Base-by-base conservation (phyloP, 495 filamentous ascomycete species). In the Xylaria castorea region DNA sequence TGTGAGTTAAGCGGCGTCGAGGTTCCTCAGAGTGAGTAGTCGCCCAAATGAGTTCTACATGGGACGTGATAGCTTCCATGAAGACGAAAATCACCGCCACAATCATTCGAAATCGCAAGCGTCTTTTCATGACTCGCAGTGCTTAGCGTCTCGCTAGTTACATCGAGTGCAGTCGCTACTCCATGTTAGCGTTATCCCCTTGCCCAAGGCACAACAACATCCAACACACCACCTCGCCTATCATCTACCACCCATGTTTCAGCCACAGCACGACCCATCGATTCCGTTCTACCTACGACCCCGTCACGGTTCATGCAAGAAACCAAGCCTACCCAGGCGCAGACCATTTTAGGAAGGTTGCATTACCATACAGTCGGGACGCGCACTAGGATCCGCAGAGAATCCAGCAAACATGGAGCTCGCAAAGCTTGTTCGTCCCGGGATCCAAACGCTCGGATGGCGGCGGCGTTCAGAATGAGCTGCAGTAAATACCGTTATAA, bases 321-420 rank as follows among this genome's bases (percentile, higher is more conserved):
- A 61, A 61, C 0, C 58, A 20, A 61, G 30, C 7, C 36, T 25
- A 62, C 20, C 36, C 36, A 34, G 30, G 14, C 32, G 11, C 34
- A 25, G 36, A 5, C 61, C 38, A 6, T 42, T 42, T 60, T 60
- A 61, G 67, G 67, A 69, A 69, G 67, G 67, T 69, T 9, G 40
- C 67, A 69, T 69, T 69, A 68, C 67, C 67, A 16, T 25, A 34
- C 16, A 22, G 9, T 22, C 53, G 67, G 67, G 20, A 42, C 40
- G 30, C 36, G 46, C 32, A 20, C 50, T 38, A 38, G 32, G 34
- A 55, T 51, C 46, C 46, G 38, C 46, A 12, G 16, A 66, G 12
- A 32, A 46, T 12, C 40, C 38, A 32, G n/a, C 61, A 36, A 42
- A 11, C 32, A 32, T 9, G n/a, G n/a, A 51, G 48, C 22, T 53